Base-by-base conservation (phyloP, 2,329 filamentous ascomycete species). In the Penicillium brasilianum region DNA sequence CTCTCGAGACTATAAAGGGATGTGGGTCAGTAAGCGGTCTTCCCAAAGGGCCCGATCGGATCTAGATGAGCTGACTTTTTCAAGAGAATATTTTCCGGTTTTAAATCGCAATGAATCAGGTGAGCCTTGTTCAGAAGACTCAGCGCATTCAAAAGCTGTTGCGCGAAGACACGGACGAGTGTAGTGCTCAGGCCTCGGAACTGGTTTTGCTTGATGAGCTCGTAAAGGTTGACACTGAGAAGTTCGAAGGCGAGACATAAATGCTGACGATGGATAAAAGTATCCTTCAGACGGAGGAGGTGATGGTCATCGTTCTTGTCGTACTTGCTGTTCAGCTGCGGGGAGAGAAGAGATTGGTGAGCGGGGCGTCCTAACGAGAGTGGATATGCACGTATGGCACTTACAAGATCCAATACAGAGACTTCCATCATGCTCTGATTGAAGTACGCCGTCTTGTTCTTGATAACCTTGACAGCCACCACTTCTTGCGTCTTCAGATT, bases 391-490 rank as follows among this genome's bases (percentile, higher is more conserved):
- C 25, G 3, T 14, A 16, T 57, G 32, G 22, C 56, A 69, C 87
- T 60, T 84, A 96, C 92, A 84, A 99, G 76, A 78, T 99, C 95
- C 60, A 99, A 84, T 25, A 99, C 95, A 1, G 95, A 99, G 34
- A 99, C 95, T 76, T 99, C 95, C 95, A 99, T 99, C 95, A 99
- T 99, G 78, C 95, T 98, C 78, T 99, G 95, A 75, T 99, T 99
- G 82, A 99, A 99, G 78, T 99, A 99, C 39, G 95, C 95, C 1
- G 95, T 99, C 72, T 94, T 89, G 78, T 99, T 99, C 81, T 99
- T 99, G 81, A 99, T 95, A 57, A 99, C 95, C 80, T 99, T 99
- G 69, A 99, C 95, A 3, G 95, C 95, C 48, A 99, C 95, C 41
- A 99, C 95, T 79, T 99, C 95, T 76, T 97, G 93, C 0, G 95